Evolutionary conservation across 164 flowering plant genomes (phyloP), one percentile per base, ranked within the genome.

Genomic region (Taxillus chinensis): DNA sequence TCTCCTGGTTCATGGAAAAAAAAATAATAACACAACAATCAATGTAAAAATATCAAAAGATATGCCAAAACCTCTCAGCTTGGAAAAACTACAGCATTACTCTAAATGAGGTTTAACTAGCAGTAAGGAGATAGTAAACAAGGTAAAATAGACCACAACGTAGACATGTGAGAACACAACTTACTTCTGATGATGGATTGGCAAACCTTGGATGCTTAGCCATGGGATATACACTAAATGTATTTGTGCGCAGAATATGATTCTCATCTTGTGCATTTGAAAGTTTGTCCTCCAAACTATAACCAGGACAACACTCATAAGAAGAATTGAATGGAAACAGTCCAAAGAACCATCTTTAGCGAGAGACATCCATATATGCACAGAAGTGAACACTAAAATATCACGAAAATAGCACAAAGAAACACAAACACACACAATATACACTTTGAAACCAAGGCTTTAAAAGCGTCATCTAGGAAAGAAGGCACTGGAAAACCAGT

Each of bases 251-350:
- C 41, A 95, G 75, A 39, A 91, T 81, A 72, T 74, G 97, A 80
- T 89, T 95, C 73, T 91, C 99, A 62, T 83, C 75, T 70, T 95
- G 92, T 41, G 86, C 55, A 70, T 68, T 80, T 39, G 86, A 75
- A 42, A 86, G 80, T 78, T 95, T 95, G 72, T 80, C 95, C 79
- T 89, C 90, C 74, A 90, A 67, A 67, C 99, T 95, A 70, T 5
- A 40, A 52, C 52, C 13, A 60, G 12, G 54, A 58, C 42, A 52
- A 43, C 8, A 12, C 40, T 8, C 16, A 16, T 10, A 27, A 5
- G 12, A 55, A 17, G 41, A 6, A 4, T 8, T n/a, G 12, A 55
- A 7, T 55, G 4, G 17, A 15, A 27, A n/a, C n/a, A 15, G 15
- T 15, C 52, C 13, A 12, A 12, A 49, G 12, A 9, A 43, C 10